Base-by-base conservation (phyloP, 2,329 filamentous ascomycete genomes). In the Hymenoscyphus repandus region DNA sequence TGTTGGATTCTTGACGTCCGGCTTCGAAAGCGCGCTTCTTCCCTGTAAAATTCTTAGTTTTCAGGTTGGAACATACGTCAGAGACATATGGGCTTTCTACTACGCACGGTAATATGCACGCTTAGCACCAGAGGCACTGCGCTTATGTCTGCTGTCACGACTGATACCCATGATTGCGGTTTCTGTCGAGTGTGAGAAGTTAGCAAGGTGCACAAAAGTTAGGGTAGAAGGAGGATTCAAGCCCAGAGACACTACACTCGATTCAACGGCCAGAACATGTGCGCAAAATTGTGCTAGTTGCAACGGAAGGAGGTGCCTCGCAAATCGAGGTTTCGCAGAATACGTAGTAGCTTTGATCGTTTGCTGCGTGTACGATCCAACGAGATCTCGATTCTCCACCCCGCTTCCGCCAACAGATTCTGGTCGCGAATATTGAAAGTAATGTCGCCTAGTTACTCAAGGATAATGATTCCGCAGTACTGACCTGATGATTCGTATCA, bases 11-110 rank as follows among this genome's bases (percentile, higher is more conserved):
- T 85, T 99, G 93, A 75, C 93, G 92, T 76, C 93, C 93, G 78
- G 91, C 90, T 86, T 99, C 95, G 88, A 99, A 99, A 83, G 91
- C 95, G 80, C 83, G 82, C 83, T 87, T 92, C 93, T 99, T 90
- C 83, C 82, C 82, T 82, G 78, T 59, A 80, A 69, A 68, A 72
- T 70, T 73, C 71, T 78, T 72, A 76, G 59, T 59, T 59, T 70
- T 72, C 71, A 83, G 80, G 82, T 88, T 80, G 87, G 85, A 86
- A 86, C 80, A 82, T 77, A 83, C 82, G 79, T 71, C 72, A 54
- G 46, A 43, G 55, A 70, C 73, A 85, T 82, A 84, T 81, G 82
- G 82, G 81, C 79, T 83, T 83, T 82, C 79, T 79, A 78, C 61
- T 64, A 86, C 82, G 79, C 79, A 85, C 88, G 84, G 84, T 92